Conservation (phyloP, 2,329 filamentous ascomycete genomes). For the Lecanicillium sp. region DNA sequence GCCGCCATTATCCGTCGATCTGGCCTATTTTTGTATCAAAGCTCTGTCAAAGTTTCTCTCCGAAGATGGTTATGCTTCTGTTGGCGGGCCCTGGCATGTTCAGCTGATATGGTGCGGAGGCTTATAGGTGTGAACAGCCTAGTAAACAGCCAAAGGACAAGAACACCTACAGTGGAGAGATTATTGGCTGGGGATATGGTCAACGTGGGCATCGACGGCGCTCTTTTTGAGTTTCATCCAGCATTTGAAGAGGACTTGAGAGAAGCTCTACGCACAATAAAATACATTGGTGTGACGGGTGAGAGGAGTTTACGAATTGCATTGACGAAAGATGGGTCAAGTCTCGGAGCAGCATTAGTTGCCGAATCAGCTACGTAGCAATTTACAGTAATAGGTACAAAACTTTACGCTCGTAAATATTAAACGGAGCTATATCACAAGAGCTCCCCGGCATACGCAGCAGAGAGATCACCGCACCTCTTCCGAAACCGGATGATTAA, state of each 20-base stretch:
- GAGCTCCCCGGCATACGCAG: too few species aligned
- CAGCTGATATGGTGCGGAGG: neutral
- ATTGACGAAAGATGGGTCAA: constrained; percentile 65
- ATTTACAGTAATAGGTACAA: too few species aligned
- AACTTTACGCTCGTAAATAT: too few species aligned
- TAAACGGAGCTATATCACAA: too few species aligned
- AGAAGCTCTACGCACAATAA: constrained; percentile 53
- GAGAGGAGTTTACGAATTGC: constrained; percentile 61
- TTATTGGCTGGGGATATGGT: constrained; percentile 30
- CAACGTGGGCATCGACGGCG: constrained; percentile 65
- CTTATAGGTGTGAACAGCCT: constrained; percentile 12
- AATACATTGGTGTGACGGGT: constrained; percentile 48
- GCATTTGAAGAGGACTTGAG: constrained; percentile 58
- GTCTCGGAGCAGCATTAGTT: constrained; percentile 64
- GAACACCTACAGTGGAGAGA: too few species aligned
- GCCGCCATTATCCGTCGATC: constrained; percentile 15
- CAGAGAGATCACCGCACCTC: too few species aligned
- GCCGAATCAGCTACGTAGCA: constrained; percentile 26
- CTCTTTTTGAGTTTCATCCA: constrained; percentile 64
- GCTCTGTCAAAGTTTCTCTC: neutral
- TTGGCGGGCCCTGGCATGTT: neutral
- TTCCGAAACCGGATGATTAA: too few species aligned
- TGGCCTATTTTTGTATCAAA: constrained; percentile 3
- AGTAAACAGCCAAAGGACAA: too few species aligned
- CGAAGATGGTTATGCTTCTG: neutral